These are phyloP conservation scores for Sporisorium sorghi DNA, from an alignment of 1,284 basidiomycete species.

Conservation along the genomic window DNA sequence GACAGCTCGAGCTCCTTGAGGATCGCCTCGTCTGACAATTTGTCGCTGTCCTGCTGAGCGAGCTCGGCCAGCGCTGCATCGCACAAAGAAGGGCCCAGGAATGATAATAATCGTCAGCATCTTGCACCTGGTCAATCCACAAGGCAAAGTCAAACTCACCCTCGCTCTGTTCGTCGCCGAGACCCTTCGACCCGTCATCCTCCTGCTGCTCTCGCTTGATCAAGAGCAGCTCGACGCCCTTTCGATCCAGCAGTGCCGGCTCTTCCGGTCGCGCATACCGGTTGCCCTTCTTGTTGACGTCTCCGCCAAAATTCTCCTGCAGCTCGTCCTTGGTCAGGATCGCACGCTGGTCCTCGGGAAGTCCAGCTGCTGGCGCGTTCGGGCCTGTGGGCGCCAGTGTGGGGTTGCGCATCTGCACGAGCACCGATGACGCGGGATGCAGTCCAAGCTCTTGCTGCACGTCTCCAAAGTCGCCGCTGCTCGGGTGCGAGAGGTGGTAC, in stretches of 20 bases:
- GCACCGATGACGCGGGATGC: slow-evolving; percentile 41
- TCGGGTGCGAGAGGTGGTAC: slow-evolving; percentile 55
- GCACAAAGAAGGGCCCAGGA: background rate
- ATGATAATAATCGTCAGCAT: background rate
- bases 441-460: slow-evolving; percentile 58
- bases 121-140: too few relatives aligned
- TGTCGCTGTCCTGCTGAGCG: slow-evolving; percentile 24
- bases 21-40: slow-evolving; percentile 42
- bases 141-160: slow-evolving; percentile 18
- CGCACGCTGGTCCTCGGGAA: slow-evolving; percentile 39
- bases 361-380: slow-evolving; percentile 44
- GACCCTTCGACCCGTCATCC: slow-evolving; percentile 42
- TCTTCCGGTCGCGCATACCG: slow-evolving; percentile 53
- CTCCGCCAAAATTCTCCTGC: slow-evolving; percentile 54
- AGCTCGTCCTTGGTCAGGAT: slow-evolving; percentile 52
- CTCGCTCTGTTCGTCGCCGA: slow-evolving; percentile 48
- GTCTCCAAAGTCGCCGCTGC: slow-evolving; percentile 45
- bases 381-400: slow-evolving; percentile 50
- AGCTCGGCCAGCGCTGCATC: slow-evolving; percentile 26
- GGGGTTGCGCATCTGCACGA: slow-evolving; percentile 55
- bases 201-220: slow-evolving; percentile 52
- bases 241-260: slow-evolving; percentile 46
- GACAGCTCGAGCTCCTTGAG: slow-evolving; percentile 45
- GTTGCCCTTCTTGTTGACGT: slow-evolving; percentile 48
- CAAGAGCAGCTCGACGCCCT: slow-evolving; percentile 54